Evolutionary conservation across 805 yeast genomes (phyloP), one percentile per base, ranked within the genome.

Genomic region (Pichia occidentalis): DNA sequence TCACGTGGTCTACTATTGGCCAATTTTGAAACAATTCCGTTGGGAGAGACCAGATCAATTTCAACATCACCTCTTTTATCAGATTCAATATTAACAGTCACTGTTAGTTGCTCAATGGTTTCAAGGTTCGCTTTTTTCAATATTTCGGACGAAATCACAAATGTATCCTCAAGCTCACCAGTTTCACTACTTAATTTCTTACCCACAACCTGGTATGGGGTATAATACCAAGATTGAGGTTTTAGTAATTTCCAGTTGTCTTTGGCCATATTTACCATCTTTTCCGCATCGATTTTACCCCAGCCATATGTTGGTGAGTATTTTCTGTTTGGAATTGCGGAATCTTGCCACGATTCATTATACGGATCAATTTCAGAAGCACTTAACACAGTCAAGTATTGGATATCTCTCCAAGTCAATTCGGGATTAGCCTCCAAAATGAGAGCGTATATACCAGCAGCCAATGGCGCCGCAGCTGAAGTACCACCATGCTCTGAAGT

Each of bases 381-480:
- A 19, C 85, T 71, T 35, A 77, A 60, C 12, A 90, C 77, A 3
- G 85, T 73, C 16, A 92, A 67, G 52, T 88, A 85, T 62, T 92
- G 98, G 39, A 88, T 70, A 56, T 92, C 98, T 56, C 98, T 73
- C 98, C 98, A 92, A 0, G 96, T 84, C 39, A 92, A 70, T 4
- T 80, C 71, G 1, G 96, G 95, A 47, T 95, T 83, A 4, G 81
- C 87, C 49, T 80, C 78, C 35, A 92, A 65, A 2, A 85, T 85
- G 36, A 92, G 65, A 0, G 97, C 75, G 56, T 84, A 86, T 1
- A 92, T 71, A n/a, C 97, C 98, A 0, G 97, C 97, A 0, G 97
- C 97, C 40, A 92, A 68, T 0, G 98, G 98, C 0, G 98, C 98
- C 12, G 98, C 97, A 0, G 98, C 98, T 17, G 97, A 90, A 0